Evolutionary conservation across 257 asterid species (phyloP).

Genomic region (Cordia subcordata): DNA sequence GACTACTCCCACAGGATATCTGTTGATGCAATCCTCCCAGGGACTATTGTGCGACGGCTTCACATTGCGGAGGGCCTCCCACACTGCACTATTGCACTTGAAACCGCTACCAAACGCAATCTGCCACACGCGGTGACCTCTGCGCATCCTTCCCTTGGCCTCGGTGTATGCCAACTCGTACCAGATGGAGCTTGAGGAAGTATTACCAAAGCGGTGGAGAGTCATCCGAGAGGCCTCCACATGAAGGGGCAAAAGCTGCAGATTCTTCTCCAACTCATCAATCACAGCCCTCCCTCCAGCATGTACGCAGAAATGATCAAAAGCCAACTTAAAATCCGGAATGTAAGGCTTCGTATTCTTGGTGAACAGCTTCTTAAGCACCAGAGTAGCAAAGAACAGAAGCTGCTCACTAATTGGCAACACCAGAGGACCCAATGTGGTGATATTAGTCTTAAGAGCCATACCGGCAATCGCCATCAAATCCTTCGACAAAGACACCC

Average conservation of each 20-base stretch:
- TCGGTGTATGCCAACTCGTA: slow-evolving; percentile 70
- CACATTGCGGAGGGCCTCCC: slow-evolving; percentile 60
- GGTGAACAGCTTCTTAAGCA: slow-evolving; percentile 50
- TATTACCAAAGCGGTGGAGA: slow-evolving; percentile 79
- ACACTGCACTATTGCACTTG: slow-evolving; percentile 78
- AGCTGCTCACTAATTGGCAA: slow-evolving; percentile 80
- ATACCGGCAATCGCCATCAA: slow-evolving; percentile 85
- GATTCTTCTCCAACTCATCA: slow-evolving; percentile 76
- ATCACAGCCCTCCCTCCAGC: slow-evolving; percentile 89
- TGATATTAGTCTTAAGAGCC: slow-evolving; percentile 66
- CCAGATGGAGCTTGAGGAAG: slow-evolving; percentile 85
- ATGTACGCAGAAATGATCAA: slow-evolving; percentile 86
- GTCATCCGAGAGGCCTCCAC: slow-evolving; percentile 84
- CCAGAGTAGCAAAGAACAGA: slow-evolving; percentile 48
- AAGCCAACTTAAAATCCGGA: slow-evolving; percentile 72
- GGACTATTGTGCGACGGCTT: slow-evolving; percentile 48
- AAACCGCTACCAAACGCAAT: too few species aligned
- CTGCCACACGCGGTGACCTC: slow-evolving; percentile 72
- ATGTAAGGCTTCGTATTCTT: slow-evolving; percentile 67
- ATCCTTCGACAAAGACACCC: slow-evolving; percentile 70
- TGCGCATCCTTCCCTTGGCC: slow-evolving; percentile 65
- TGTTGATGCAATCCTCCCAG: slow-evolving; percentile 71
- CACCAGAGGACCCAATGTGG: slow-evolving; percentile 73
- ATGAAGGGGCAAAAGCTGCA: slow-evolving; percentile 52
- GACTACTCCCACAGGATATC: slow-evolving; percentile 52